Evolutionary conservation across 352 stramenopile species (phyloP), one percentile per base, ranked within the genome.

Genomic region (Phytophthora hybrid): DNA sequence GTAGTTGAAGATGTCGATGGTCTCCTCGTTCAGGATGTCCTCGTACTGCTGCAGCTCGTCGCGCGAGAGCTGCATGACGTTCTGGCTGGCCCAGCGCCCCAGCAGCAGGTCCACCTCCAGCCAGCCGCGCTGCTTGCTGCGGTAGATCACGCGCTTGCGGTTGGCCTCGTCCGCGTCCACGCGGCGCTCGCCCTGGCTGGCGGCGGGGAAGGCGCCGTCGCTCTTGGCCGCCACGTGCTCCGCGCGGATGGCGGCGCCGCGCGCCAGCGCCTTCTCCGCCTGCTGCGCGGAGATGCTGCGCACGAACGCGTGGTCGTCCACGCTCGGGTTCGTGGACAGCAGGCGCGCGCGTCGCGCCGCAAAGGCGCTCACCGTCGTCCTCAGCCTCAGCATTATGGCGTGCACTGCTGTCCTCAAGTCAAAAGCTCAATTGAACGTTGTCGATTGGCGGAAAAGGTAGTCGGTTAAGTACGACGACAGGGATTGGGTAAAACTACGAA

Each of bases 1-100:
- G 67, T 98, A 96, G 82, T 99, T 99, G 85, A 98, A 99, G 77
- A 99, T 99, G 85, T 99, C 97, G 75, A 99, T 98, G 9, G 97
- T 99, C 82, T 99, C 97, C 71, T 97, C 86, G 82, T 99, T 99
- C 32, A 99, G 81, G 80, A 99, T 98, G 66, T 91, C 83, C 77
- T 99, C 97, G 83, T 98, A 99, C 73, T 98, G 80, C 74, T 97
- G 76, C 26, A 98, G 76, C 73, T 99, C 93, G 7, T 93, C 79
- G 5, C 76, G 69, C 13, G 82, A 79, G 23, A 99, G 76, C 29
- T 67, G 69, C 63, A 93, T 90, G 44, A 99, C 94, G 83, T 98
- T 93, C 72, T 99, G 79, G 67, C 77, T 88, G 13, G 96, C 96
- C 95, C 94, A 99, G 11, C 92, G 98, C 29, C 96, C 96, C 14